Conservation (phyloP, 2,329 filamentous ascomycete genomes). For the Rosellinia necatrix region DNA sequence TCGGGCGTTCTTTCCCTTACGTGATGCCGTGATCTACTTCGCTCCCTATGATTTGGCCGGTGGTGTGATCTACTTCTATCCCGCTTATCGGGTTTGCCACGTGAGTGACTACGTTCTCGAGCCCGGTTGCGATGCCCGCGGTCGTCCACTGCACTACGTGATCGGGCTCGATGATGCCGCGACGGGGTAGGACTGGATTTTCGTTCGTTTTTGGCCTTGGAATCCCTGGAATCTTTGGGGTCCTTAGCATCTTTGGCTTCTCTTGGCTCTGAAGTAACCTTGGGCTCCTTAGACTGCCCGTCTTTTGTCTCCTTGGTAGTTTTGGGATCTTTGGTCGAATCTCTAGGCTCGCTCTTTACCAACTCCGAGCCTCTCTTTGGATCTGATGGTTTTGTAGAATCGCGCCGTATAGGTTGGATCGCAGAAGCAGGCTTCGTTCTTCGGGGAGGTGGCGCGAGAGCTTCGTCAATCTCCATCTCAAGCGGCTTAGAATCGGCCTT, state of each 20-base stretch:
- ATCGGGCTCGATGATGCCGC: constrained; percentile 34
- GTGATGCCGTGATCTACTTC: constrained; percentile 46
- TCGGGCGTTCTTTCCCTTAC: constrained; percentile 39
- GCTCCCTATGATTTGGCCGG: constrained; percentile 36
- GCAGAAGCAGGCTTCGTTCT: constrained; percentile 59
- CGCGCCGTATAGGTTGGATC: constrained; percentile 59
- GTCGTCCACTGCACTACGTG: constrained; percentile 34
- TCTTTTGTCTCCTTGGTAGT: constrained; percentile 26
- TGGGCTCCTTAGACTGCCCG: constrained; percentile 29
- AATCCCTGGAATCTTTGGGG: constrained; percentile 31
- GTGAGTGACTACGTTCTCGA: constrained; percentile 37
- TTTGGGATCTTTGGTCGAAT: constrained; percentile 34
- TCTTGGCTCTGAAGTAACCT: constrained; percentile 32
- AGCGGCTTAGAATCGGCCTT: constrained; percentile 53
- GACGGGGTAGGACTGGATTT: constrained; percentile 35
- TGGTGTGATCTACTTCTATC: constrained; percentile 37
- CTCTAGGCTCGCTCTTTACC: constrained; percentile 43
- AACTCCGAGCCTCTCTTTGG: constrained; percentile 44
- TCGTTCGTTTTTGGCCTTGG: constrained; percentile 35
- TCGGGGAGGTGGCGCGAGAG: constrained; percentile 59
- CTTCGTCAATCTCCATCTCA: constrained; percentile 61
- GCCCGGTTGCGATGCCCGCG: constrained; percentile 39
- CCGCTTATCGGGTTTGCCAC: constrained; percentile 37
- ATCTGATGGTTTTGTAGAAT: constrained; percentile 50
- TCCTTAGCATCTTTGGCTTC: constrained; percentile 30